These are phyloP conservation scores for Yamadazyma atmosphaerica DNA, from an alignment of 1,139 yeast genomes.

Conservation along the genomic window DNA sequence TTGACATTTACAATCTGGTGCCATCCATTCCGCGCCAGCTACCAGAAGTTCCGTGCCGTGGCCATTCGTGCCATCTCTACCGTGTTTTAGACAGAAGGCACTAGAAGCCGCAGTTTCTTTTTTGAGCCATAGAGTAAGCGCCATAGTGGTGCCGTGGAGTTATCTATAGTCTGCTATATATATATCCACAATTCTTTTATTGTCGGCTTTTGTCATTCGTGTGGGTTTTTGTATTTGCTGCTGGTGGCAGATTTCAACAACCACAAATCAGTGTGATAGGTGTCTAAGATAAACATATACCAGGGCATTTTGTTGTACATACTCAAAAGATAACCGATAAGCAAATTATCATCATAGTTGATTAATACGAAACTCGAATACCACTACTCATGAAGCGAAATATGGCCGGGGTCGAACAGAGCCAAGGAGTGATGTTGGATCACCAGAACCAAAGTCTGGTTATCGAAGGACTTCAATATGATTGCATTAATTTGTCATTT, in stretches of 20 bases:
- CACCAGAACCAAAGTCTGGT: conserved; percentile 25
- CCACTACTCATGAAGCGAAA: neutral
- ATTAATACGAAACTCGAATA: too few relatives aligned
- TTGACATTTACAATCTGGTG: too few relatives aligned
- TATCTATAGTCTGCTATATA: neutral
- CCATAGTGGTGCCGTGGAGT: conserved; percentile 1
- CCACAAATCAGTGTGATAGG: too few relatives aligned
- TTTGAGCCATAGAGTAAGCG: neutral
- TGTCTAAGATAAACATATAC: too few relatives aligned
- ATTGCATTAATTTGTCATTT: conserved; percentile 26
- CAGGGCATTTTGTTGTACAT: too few relatives aligned
- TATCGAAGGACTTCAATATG: conserved; percentile 24
- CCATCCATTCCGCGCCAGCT: too few relatives aligned
- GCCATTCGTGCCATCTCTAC: too few relatives aligned
- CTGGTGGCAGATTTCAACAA: neutral
- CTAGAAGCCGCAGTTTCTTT: neutral
- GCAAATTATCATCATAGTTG: too few relatives aligned
- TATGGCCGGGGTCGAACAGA: neutral
- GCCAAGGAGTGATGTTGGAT: conserved; percentile 14
- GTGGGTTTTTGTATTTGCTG: neutral
- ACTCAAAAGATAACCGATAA: neutral
- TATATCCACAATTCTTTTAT: neutral
- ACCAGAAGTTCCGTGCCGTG: too few relatives aligned
- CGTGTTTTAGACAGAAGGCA: neutral
- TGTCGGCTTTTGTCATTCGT: neutral